Percentiles rank a stretch among this genome's conserved stretches.
Conservation (phyloP, 192 early-diverging fungal species). For the Gryganskiella cystojenkinii region DNA sequence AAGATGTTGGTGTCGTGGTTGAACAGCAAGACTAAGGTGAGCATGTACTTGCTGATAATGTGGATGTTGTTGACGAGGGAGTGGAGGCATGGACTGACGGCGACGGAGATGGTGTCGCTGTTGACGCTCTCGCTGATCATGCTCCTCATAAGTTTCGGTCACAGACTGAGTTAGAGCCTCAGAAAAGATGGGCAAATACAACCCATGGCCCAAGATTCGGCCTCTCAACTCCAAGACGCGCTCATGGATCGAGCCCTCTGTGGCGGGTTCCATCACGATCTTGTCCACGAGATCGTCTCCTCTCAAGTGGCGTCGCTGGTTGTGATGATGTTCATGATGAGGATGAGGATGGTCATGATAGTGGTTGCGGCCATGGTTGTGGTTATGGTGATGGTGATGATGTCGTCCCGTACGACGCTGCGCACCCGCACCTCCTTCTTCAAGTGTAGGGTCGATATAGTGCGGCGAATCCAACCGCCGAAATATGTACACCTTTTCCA, state of each 20-base stretch:
- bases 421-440: neutral
- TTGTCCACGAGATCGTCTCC: constrained; percentile 18
- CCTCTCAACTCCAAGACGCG: constrained; percentile 28
- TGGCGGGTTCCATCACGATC: constrained; percentile 23
- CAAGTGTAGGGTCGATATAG: neutral
- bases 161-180: constrained; percentile 25
- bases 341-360: neutral
- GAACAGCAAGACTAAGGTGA: too few relatives aligned
- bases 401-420: neutral
- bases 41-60: too few relatives aligned
- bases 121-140: constrained; percentile 29
- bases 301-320: neutral
- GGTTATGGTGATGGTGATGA: neutral
- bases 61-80: neutral
- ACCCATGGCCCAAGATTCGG: constrained; percentile 19
- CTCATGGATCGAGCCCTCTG: constrained; percentile 22
- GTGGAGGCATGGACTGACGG: neutral
- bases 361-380: neutral
- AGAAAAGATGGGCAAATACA: constrained; percentile 41
- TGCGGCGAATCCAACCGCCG: constrained; percentile 23
- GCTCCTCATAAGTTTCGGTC: constrained; percentile 35
- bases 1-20: too few relatives aligned
- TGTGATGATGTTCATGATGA: neutral
- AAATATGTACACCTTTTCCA: constrained; percentile 41
- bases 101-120: constrained; percentile 10